phyloP scores from a whole-genome alignment of 2,329 filamentous ascomycete genomes.

The Samsoniella hepiali region DNA sequence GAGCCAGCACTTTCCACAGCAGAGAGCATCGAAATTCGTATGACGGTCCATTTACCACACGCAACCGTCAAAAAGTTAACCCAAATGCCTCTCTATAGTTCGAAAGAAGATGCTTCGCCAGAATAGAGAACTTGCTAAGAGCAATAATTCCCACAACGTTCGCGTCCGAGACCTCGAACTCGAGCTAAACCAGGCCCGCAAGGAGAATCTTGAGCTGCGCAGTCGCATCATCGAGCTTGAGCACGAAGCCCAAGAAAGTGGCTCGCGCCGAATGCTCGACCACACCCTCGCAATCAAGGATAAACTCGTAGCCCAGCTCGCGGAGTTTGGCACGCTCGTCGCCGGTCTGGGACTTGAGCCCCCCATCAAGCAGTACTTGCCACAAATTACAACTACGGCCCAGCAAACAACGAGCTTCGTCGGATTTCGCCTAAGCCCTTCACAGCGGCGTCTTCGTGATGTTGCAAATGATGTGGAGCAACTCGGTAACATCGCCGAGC shows the following conservation, averaged over 20 bases:
- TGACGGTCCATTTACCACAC: conserved; percentile 32
- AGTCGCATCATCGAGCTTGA: conserved; percentile 68
- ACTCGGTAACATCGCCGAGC: conserved; percentile 60
- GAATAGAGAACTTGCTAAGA: conserved; percentile 78
- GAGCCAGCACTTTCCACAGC: conserved; percentile 61
- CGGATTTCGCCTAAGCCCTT: conserved; percentile 43
- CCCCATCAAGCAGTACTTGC: conserved; percentile 47
- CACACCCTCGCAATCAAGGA: conserved; percentile 67
- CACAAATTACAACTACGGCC: conserved; percentile 39
- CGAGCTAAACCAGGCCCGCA: conserved; percentile 69
- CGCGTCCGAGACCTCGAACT: conserved; percentile 74
- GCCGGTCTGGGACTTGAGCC: conserved; percentile 62
- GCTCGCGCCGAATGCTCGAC: conserved; percentile 57
- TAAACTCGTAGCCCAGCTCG: conserved; percentile 68
- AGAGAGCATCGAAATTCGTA: conserved; percentile 70
- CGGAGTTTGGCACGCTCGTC: conserved; percentile 66
- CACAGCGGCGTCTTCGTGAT: conserved; percentile 55
- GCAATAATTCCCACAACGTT: conserved; percentile 73
- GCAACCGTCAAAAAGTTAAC: neutral
- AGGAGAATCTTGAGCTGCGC: conserved; percentile 70
- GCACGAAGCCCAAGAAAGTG: conserved; percentile 61
- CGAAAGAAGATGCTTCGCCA: conserved; percentile 77
- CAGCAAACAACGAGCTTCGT: conserved; percentile 42
- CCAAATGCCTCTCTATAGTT: conserved; percentile 48
- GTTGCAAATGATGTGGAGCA: conserved; percentile 53